These are phyloP conservation scores for Penicillium macrosclerotiorum DNA, from an alignment of 495 filamentous ascomycete species.

Conservation along the genomic window DNA sequence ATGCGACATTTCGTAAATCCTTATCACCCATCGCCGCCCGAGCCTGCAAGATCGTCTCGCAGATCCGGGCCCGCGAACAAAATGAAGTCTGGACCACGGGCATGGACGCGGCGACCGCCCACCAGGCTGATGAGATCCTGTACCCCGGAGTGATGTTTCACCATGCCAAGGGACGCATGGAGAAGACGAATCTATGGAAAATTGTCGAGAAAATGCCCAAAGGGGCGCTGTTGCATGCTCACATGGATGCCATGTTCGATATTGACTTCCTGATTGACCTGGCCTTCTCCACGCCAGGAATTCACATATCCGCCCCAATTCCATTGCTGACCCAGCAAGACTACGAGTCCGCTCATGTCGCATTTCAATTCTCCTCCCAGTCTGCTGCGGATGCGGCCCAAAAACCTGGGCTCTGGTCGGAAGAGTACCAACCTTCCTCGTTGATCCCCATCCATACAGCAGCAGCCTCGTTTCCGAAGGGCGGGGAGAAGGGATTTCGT, in stretches of 20 bases:
- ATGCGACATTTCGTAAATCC: constrained; percentile 50
- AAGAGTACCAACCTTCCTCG: constrained; percentile 53
- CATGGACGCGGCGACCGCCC: constrained; percentile 61
- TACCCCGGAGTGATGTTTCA: constrained; percentile 89
- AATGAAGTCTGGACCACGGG: constrained; percentile 67
- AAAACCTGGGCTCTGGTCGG: constrained; percentile 57
- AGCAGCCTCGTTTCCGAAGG: constrained; percentile 69
- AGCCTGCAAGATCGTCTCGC: constrained; percentile 73
- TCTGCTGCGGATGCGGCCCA: constrained; percentile 10
- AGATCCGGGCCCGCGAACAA: constrained; percentile 75
- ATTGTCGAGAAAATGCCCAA: constrained; percentile 88
- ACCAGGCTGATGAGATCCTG: constrained; percentile 50
- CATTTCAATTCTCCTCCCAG: constrained; percentile 52
- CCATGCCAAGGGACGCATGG: constrained; percentile 74
- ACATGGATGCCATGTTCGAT: constrained; percentile 88
- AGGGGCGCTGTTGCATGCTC: constrained; percentile 82
- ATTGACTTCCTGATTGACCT: constrained; percentile 71
- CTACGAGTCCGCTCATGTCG: constrained; percentile 40
- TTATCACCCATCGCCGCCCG: constrained; percentile 71
- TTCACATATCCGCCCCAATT: constrained; percentile 61
- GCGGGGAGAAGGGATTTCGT: constrained; percentile 68
- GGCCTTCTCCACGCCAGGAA: constrained; percentile 69
- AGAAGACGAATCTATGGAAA: constrained; percentile 77
- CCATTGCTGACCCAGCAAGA: constrained; percentile 49
- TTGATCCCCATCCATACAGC: constrained; percentile 60